Evolutionary conservation across 129 eudicot genomes (phyloP).

Genomic region (Flaveria brownii): DNA sequence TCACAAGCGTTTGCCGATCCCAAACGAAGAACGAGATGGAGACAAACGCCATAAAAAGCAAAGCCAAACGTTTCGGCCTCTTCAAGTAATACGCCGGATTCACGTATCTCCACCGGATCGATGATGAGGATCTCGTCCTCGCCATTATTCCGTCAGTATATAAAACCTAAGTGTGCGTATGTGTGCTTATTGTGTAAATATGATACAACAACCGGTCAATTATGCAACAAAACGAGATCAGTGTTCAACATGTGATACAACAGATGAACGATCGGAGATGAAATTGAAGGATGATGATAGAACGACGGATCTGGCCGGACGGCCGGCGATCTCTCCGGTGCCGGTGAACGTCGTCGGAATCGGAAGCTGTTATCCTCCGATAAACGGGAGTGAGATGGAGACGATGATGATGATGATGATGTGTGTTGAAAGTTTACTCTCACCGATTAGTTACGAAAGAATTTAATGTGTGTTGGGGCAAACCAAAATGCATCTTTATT

Average conservation of each 20-base stretch:
- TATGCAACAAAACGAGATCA: constrained; percentile 20
- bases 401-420: neutral
- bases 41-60: constrained; percentile 68
- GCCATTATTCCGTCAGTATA: constrained; percentile 50
- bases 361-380: constrained; percentile 30
- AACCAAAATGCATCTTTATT: neutral
- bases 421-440: neutral
- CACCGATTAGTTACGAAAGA: neutral
- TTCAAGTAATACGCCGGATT: constrained; percentile 95
- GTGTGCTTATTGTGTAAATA: constrained; percentile 1
- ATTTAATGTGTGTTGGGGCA: neutral
- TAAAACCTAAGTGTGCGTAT: neutral
- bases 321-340: constrained; percentile 31
- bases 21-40: constrained; percentile 58
- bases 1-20: constrained; percentile 91
- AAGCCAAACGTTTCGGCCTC: constrained; percentile 84
- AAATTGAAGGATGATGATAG: constrained; percentile 5
- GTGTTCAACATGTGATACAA: neutral
- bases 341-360: constrained; percentile 22
- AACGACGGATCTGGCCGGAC: constrained; percentile 5
- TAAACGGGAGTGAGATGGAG: constrained; percentile 33
- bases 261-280: constrained; percentile 17
- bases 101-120: constrained; percentile 63
- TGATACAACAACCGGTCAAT: constrained; percentile 33
- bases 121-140: constrained; percentile 65